Base-by-base conservation (phyloP, 139 green algal species). In the Chlamydomonas asymmetrica region DNA sequence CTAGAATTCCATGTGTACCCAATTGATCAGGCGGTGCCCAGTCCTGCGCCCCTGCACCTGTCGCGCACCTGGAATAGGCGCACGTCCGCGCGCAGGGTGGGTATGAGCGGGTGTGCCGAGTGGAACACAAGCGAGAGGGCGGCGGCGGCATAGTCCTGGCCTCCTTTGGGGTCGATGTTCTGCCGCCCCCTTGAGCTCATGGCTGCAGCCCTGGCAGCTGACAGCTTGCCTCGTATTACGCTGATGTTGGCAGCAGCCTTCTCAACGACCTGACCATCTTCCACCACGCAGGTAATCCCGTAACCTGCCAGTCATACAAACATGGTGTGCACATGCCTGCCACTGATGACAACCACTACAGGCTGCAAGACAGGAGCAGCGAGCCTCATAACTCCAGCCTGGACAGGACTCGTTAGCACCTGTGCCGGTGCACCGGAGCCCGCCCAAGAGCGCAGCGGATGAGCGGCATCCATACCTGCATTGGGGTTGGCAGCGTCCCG, bases 101-200 rank as follows among this genome's bases (percentile, higher is more conserved):
- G 96, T 10, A 98, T 92, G 29, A 91, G 77, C 16, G 96, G 96
- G 69, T 95, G 87, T 0, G 82, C 82, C 13, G 85, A 73, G 87
- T 99, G 96, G 81, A 97, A 98, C 54, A 99, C 96, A 5, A 98
- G 88, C 0, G 88, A 96, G 79, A 99, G 87, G 16, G 96, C 94
- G 0, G 90, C 94, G 0, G 96, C 96, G 31, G 86, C 83, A 82
- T 98, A 99, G 1, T 78, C 50, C 73, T 97, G 85, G 0, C 93
- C 93, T 7, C 91, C 92, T 10, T 69, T 63, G 0, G 88, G 81
- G 74, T 95, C 87, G 31, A 97, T 89, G 40, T 54, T 76, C 2
- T 40, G 52, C 8, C 92, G 80, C 0, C 93, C 93, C 4, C 92
- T 80, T 35, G 75, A 81, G 80, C 86, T 94, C 88, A 94, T 93